These are phyloP conservation scores for Talaromyces sp. DNA, from an alignment of 2,329 filamentous ascomycete species.

Conservation along the genomic window DNA sequence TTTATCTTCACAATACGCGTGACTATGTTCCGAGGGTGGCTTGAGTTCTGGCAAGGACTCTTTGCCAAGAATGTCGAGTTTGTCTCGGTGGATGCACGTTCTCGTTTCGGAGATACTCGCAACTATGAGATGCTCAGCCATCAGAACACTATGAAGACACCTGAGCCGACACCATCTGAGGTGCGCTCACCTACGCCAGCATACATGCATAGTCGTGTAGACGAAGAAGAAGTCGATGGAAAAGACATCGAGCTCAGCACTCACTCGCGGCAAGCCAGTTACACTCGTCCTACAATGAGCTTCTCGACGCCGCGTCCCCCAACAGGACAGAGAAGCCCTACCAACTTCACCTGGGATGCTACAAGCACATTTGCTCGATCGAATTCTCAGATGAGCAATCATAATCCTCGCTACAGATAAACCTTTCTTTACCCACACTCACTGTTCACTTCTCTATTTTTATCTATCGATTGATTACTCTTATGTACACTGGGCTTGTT, in stretches of 20 bases:
- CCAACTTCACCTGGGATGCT: conserved; percentile 12
- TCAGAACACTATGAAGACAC: conserved; percentile 27
- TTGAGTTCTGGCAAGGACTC: conserved; percentile 56
- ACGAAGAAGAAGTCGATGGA: neutral
- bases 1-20: conserved; percentile 75
- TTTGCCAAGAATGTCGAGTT: conserved; percentile 66
- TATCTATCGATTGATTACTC: neutral
- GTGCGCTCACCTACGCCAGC: conserved; percentile 22
- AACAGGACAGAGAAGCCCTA: conserved; percentile 1
- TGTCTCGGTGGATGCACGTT: conserved; percentile 77
- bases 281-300: conserved; percentile 14
- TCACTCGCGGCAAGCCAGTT: conserved; percentile 8
- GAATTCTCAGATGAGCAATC: conserved; percentile 16
- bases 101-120: conserved; percentile 59
- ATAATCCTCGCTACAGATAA: conserved; percentile 10
- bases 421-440: neutral
- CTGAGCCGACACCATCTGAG: conserved; percentile 29
- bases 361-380: conserved; percentile 17
- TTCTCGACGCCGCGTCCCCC: conserved; percentile 17
- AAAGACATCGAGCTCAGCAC: conserved; percentile 5
- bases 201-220: neutral
- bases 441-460: neutral
- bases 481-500: neutral
- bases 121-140: conserved; percentile 73
- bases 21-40: conserved; percentile 84